Percentiles rank a stretch among this genome's conserved stretches.
Conservation (phyloP, 768 basidiomycete genomes). For the Hygrocybe coccinea region DNA sequence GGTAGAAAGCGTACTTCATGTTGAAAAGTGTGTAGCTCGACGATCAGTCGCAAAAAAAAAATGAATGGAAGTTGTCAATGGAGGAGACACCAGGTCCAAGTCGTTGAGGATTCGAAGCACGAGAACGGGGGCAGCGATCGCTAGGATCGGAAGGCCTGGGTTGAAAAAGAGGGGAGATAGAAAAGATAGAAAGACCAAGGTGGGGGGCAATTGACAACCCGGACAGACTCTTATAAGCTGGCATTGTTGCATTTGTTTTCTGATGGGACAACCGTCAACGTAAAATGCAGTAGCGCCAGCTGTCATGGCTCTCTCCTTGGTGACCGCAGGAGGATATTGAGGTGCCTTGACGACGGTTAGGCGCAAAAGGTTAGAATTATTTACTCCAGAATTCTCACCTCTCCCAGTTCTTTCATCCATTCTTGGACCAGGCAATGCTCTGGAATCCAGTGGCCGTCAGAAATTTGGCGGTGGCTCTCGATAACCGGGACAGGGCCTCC, state of each 20-base stretch:
- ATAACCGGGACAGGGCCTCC: too few species aligned
- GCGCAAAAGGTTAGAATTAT: too few species aligned
- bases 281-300: too few species aligned
- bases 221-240: not conserved
- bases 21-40: conserved; percentile 15
- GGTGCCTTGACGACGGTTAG: too few species aligned
- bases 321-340: too few species aligned
- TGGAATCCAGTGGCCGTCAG: too few species aligned
- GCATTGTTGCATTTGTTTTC: not conserved
- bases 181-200: conserved; percentile 5
- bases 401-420: too few species aligned
- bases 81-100: conserved; percentile 15
- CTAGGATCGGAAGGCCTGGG: conserved; percentile 21
- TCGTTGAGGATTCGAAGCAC: conserved; percentile 14
- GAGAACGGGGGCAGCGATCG: conserved; percentile 30
- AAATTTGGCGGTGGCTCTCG: too few species aligned
- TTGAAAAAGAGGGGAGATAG: conserved; percentile 17
- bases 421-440: too few species aligned
- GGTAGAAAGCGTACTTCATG: conserved; percentile 31
- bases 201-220: not conserved
- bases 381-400: too few species aligned
- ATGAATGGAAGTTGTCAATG: conserved; percentile 10
- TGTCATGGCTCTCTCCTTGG: too few species aligned
- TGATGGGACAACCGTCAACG: conserved; percentile 3
- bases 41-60: conserved; percentile 23